Percentiles rank a stretch among this genome's conserved stretches.
Conservation (phyloP, 805 yeast species). For the Starmerella sp. region DNA sequence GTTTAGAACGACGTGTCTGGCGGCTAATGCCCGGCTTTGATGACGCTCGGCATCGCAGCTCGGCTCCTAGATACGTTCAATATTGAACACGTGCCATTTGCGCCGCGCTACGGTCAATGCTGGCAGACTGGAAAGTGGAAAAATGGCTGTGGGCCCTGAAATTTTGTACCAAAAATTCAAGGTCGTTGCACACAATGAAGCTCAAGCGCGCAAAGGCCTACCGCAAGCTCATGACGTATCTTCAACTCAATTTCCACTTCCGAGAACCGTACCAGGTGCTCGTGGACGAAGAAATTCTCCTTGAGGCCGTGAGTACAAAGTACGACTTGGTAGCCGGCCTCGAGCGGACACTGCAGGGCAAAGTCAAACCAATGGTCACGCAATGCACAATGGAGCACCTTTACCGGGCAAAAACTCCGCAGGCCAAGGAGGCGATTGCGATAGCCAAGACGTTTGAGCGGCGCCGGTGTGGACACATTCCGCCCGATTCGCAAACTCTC, state of each 20-base stretch:
- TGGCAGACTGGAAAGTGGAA: neutral
- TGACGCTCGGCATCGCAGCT: neutral
- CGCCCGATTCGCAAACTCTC: constrained; percentile 25
- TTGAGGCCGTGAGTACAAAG: constrained; percentile 52
- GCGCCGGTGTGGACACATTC: constrained; percentile 74
- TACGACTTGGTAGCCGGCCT: constrained; percentile 76
- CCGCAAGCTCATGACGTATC: constrained; percentile 81
- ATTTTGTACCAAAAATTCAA: neutral
- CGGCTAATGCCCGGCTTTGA: too few species aligned
- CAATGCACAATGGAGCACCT: constrained; percentile 89
- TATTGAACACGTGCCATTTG: neutral
- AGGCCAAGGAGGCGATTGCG: constrained; percentile 46
- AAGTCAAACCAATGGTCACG: constrained; percentile 79
- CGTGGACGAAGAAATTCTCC: constrained; percentile 69
- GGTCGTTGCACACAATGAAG: constrained; percentile 52
- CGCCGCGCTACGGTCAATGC: neutral
- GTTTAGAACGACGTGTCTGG: too few species aligned
- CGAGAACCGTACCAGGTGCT: constrained; percentile 87
- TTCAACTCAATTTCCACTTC: constrained; percentile 77
- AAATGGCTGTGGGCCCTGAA: neutral
- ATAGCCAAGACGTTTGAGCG: constrained; percentile 78
- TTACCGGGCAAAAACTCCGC: constrained; percentile 58
- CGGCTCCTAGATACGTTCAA: neutral
- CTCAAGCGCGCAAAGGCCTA: constrained; percentile 92
- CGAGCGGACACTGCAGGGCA: constrained; percentile 70